A percentile compares a stretch with the other conserved stretches of the same genome.
Evolutionary conservation across 2,329 filamentous ascomycete genomes (phyloP).

Genomic region (Blastomyces emzantsi): DNA sequence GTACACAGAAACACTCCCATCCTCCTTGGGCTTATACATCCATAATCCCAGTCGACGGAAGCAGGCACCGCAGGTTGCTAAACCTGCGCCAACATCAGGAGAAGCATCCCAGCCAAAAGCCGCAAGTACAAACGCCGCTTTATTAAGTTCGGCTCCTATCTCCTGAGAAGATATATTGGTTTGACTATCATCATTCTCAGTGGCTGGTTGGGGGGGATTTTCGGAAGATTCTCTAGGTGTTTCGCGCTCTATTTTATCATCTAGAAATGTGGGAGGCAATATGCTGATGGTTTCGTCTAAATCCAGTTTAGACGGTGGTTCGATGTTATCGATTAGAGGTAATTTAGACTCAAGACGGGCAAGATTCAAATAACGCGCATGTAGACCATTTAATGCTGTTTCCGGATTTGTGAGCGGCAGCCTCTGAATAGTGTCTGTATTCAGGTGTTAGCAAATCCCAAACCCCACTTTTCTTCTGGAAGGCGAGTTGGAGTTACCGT

Average conservation of each 20-base stretch:
- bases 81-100: constrained; percentile 42
- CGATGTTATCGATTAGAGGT: constrained; percentile 25
- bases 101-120: constrained; percentile 69
- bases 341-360: constrained; percentile 31
- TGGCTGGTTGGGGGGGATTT: neutral
- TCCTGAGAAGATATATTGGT: neutral
- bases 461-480: neutral
- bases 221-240: neutral
- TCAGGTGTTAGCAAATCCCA: constrained; percentile 15
- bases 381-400: constrained; percentile 49
- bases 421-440: constrained; percentile 53
- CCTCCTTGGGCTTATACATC: constrained; percentile 76
- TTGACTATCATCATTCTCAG: neutral
- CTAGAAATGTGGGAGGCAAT: constrained; percentile 22
- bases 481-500: constrained; percentile 47
- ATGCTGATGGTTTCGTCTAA: constrained; percentile 25
- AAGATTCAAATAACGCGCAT: constrained; percentile 55
- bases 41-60: constrained; percentile 83
- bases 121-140: constrained; percentile 58
- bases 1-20: constrained; percentile 34
- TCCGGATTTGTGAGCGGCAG: constrained; percentile 56
- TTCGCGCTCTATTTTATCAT: neutral
- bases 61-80: constrained; percentile 75
- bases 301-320: constrained; percentile 26
- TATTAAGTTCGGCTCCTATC: constrained; percentile 38